Percentiles rank a stretch among this genome's conserved stretches.
These are phyloP conservation scores for Eragrostis nindensis DNA, from an alignment of 176 grass and related monocot genomes.

Conservation along the genomic window DNA sequence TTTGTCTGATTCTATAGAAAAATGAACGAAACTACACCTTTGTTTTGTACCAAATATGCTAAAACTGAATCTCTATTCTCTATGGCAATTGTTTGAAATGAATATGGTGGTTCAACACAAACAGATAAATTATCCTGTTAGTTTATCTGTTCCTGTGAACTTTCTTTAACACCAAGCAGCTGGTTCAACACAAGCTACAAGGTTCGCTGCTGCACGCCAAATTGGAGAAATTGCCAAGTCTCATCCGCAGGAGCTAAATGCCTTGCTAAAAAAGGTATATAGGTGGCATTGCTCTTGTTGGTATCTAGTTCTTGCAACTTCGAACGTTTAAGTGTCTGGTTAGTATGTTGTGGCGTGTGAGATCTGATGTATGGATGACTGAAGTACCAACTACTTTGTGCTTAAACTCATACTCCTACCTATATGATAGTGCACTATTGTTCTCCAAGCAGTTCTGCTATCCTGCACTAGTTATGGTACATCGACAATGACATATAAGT, in stretches of 20 bases:
- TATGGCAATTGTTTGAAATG: not conserved
- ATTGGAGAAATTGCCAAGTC: slow-evolving; percentile 96
- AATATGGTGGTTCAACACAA: too few relatives aligned
- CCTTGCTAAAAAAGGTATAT: slow-evolving; percentile 83
- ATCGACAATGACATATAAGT: not conserved
- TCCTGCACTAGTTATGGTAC: not conserved
- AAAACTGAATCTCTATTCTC: not conserved
- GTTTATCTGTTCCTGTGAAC: slow-evolving; percentile 24
- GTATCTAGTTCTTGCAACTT: slow-evolving; percentile 6
- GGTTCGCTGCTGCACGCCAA: slow-evolving; percentile 88
- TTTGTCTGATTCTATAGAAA: not conserved
- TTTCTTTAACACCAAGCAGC: slow-evolving; percentile 74
- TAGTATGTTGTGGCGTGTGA: slow-evolving; percentile 1
- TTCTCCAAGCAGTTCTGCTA: not conserved
- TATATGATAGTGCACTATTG: slow-evolving; percentile 12
- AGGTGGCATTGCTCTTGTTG: not conserved
- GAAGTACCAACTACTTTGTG: slow-evolving; percentile 3
- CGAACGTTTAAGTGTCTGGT: not conserved
- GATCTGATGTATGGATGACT: not conserved
- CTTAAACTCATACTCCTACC: not conserved
- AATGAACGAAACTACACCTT: not conserved
- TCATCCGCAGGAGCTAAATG: slow-evolving; percentile 83
- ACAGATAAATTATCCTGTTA: too few relatives aligned
- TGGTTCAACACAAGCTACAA: slow-evolving; percentile 90
- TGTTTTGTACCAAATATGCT: not conserved